phyloP scores from a whole-genome alignment of 2,329 filamentous ascomycete species.

The Aspergillus candidus region DNA sequence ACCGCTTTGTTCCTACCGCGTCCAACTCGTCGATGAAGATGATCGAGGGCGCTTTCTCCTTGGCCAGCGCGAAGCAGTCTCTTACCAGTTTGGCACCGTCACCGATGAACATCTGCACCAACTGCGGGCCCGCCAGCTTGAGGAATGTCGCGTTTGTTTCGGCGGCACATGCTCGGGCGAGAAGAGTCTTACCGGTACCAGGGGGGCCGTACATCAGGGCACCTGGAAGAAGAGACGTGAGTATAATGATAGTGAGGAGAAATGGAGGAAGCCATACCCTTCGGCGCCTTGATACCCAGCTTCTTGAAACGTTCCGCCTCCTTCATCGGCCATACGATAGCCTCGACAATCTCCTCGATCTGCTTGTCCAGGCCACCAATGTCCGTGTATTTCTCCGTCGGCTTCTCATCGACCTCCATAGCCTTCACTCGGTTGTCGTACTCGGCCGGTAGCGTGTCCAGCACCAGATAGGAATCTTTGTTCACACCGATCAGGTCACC shows the following conservation, averaged over 20 bases:
- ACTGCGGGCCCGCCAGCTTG: constrained; percentile 93
- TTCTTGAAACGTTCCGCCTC: constrained; percentile 99
- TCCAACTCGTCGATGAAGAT: constrained; percentile 99
- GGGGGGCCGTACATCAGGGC: constrained; percentile 87
- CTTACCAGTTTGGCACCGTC: constrained; percentile 96
- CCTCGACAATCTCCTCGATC: constrained; percentile 97
- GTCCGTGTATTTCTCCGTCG: constrained; percentile 97
- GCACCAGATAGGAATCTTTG: constrained; percentile 95
- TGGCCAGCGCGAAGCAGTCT: constrained; percentile 94
- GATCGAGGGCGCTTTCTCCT: constrained; percentile 97
- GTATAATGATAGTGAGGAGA: constrained; percentile 4
- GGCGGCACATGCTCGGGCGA: constrained; percentile 91
- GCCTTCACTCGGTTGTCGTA: constrained; percentile 99
- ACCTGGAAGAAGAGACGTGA: constrained; percentile 48
- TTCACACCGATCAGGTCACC: constrained; percentile 97
- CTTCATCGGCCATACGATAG: constrained; percentile 99
- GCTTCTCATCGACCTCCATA: constrained; percentile 99
- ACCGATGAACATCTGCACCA: constrained; percentile 99
- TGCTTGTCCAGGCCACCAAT: constrained; percentile 97
- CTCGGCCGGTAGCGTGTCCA: constrained; percentile 93
- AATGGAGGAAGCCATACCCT: constrained; percentile 57
- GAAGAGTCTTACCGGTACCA: constrained; percentile 47
- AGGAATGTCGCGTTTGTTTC: constrained; percentile 98
- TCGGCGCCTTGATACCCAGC: constrained; percentile 98
- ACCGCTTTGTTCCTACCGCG: constrained; percentile 96